These are phyloP conservation scores for Xylariaceae sp. DNA, from an alignment of 2,329 filamentous ascomycete species.

Conservation along the genomic window DNA sequence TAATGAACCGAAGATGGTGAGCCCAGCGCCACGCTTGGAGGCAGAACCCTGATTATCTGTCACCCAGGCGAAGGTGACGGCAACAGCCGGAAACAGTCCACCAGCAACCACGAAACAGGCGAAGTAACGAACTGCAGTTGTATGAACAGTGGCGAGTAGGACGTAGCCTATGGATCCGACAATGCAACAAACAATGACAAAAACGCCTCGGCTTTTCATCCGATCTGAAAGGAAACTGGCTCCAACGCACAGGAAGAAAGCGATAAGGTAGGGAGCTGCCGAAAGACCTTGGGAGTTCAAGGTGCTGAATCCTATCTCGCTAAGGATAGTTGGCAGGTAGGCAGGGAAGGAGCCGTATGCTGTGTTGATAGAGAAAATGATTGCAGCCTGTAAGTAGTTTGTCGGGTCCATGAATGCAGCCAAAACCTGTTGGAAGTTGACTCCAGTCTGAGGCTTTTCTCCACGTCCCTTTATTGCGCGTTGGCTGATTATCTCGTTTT, in stretches of 20 bases:
- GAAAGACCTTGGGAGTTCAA: conserved; percentile 26
- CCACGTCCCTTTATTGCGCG: conserved; percentile 57
- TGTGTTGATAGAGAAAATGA: conserved; percentile 86
- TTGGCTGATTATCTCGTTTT: conserved; percentile 66
- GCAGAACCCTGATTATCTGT: conserved; percentile 28
- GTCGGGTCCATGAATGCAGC: conserved; percentile 64
- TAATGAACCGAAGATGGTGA: conserved; percentile 26
- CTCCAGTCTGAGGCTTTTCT: conserved; percentile 22
- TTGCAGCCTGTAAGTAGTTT: conserved; percentile 70
- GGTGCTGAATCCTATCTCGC: conserved; percentile 61
- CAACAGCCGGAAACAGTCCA: conserved; percentile 33
- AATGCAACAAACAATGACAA: conserved; percentile 17
- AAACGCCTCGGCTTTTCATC: conserved; percentile 25
- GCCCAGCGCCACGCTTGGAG: conserved; percentile 22
- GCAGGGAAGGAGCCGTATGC: conserved; percentile 84
- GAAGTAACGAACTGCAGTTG: conserved; percentile 41
- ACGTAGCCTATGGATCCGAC: conserved; percentile 27
- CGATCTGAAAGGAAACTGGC: conserved; percentile 26
- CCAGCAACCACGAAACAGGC: conserved; percentile 44
- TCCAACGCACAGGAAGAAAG: conserved; percentile 23
- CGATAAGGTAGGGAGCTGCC: conserved; percentile 24
- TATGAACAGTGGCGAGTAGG: conserved; percentile 26
- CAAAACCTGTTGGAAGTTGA: conserved; percentile 56
- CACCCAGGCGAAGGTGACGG: conserved; percentile 24
- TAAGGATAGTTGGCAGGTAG: conserved; percentile 78